Evolutionary conservation across 441 rosid species (phyloP), one percentile per base, ranked within the genome.

Genomic region (Eruca vesicaria): DNA sequence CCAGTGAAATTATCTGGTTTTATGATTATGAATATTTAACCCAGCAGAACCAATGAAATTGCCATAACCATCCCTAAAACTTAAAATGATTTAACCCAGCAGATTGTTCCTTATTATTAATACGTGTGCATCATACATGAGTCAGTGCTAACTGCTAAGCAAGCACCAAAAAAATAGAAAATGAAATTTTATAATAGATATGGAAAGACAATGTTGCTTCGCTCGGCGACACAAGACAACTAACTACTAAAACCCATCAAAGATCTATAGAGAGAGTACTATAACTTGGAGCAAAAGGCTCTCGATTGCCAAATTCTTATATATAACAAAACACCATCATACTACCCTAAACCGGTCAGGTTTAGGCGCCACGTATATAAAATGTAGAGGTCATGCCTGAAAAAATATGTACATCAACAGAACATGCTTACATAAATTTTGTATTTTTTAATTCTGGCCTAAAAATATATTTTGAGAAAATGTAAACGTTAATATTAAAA

Each of bases 81-180:
- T 66, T 19, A 45, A 36, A 43, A 28, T 45, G 38, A 10, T 56
- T 36, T 43, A 57, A 43, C n/a, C n/a, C n/a, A n/a, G n/a, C n/a
- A n/a, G n/a, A 57, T 59, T 28, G 11, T 10, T 52, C 36, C n/a
- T 33, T 45, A 60, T 28, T 48, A 4, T 58, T 53, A 15, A 52
- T 60, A 10, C 53, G 57, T 52, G 66, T 84, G 86, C 97, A 85
- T 93, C 95, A 90, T 31, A 45, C 43, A 73, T 93, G 94, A 90
- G 86, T 68, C 75, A 69, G 88, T n/a, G n/a, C n/a, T n/a, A n/a
- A n/a, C n/a, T 86, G 96, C 92, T 90, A 80, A 65, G 66, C 86
- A 82, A 89, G 94, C 94, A 86, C 79, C 35, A n/a, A 86, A 83
- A 90, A 85, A 73, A 76, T 62, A 3, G 6, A 16, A 36, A n/a